Base-by-base conservation (phyloP, 2,329 filamentous ascomycete species). In the Pseudogymnoascus sp. region DNA sequence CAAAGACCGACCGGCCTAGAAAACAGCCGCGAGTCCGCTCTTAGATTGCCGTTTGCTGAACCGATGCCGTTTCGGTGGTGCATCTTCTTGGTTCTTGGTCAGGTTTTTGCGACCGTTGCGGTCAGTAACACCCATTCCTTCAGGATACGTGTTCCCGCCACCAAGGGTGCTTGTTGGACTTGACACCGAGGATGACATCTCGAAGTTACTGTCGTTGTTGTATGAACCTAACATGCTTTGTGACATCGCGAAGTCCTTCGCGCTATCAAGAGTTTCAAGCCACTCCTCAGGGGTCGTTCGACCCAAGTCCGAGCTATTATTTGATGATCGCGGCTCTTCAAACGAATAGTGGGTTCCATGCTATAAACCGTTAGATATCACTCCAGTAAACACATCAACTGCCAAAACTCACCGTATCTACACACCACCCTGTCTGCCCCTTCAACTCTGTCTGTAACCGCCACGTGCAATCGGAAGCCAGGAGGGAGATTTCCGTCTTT, bases 21-120 rank as follows among this genome's bases (percentile, higher is more conserved):
- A 96, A 60, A 91, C 89, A 59, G 92, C 89, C 29, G 91, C 91
- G 59, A 96, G 82, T n/a, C 93, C 92, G 74, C 91, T 96, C 77
- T 95, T 96, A 14, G 90, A 95, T 76, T 96, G 91, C 68, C 93
- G 83, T 76, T 94, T 94, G 77, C 92, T 96, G 76, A 97, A 97
- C 59, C 86, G 80, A 68, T 87, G 85, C 59, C 81, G 78, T 72
- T 83, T 86, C 11, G 39, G 71, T 71, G 16, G 76, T 70, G 39
- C 78, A 72, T 61, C 55, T 59, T 63, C 78, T 69, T 86, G 84
- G 65, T 79, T 83, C 72, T 86, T 87, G 66, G 78, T 84, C 39
- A 87, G 69, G 68, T 85, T 82, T 65, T 81, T 81, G 62, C 85
- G 80, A 58, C 80, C 79, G 58, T 79, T 76, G 62, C 82, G 78